These are phyloP conservation scores for Monilinia vaccinii-corymbosi DNA, from an alignment of 2,329 filamentous ascomycete species.

Conservation along the genomic window DNA sequence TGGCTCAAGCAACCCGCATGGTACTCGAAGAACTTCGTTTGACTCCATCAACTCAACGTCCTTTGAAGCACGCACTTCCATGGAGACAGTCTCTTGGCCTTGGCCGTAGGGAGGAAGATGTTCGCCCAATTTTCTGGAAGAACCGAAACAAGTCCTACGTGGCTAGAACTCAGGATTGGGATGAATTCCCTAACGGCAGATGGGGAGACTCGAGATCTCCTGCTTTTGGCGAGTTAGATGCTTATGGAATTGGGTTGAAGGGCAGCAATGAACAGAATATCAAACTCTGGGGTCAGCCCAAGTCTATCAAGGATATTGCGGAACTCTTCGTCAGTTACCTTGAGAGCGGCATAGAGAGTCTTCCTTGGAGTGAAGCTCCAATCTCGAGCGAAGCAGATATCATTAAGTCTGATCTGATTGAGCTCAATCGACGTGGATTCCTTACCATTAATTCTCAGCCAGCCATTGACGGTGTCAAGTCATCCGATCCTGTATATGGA, in stretches of 20 bases:
- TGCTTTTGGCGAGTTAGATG: conserved; percentile 89
- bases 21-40: conserved; percentile 83
- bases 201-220: conserved; percentile 97
- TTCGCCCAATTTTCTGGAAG: conserved; percentile 97
- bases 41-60: conserved; percentile 66
- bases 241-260: conserved; percentile 87
- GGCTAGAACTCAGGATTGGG: conserved; percentile 93
- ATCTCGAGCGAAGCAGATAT: conserved; percentile 74
- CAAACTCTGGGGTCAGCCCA: conserved; percentile 86
- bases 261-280: conserved; percentile 94
- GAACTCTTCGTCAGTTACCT: conserved; percentile 81
- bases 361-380: conserved; percentile 90
- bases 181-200: conserved; percentile 96
- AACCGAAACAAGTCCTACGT: conserved; percentile 96
- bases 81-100: conserved; percentile 93
- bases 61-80: conserved; percentile 80
- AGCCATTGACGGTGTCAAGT: conserved; percentile 84
- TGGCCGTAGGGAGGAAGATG: conserved; percentile 83
- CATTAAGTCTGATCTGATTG: conserved; percentile 68
- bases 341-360: conserved; percentile 64
- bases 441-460: conserved; percentile 97
- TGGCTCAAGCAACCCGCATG: conserved; percentile 89
- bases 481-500: conserved; percentile 75
- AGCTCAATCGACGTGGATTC: conserved; percentile 77
- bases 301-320: conserved; percentile 69